These are phyloP conservation scores for Penicillium sp. DNA, from an alignment of 2,329 filamentous ascomycete species.

Conservation along the genomic window DNA sequence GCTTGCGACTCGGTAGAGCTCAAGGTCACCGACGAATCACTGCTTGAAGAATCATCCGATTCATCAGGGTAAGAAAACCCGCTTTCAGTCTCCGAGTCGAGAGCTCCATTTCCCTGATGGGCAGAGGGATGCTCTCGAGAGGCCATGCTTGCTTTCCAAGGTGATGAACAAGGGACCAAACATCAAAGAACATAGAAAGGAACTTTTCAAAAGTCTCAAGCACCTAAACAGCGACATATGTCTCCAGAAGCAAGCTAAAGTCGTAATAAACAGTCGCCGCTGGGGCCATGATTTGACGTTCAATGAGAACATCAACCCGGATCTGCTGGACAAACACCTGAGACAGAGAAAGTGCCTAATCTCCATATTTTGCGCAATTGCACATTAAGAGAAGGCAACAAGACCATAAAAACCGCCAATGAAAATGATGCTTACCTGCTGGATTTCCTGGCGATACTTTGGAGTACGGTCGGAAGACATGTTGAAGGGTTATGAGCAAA, in stretches of 20 bases:
- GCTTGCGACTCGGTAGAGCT: background rate
- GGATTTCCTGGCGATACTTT: conserved; percentile 98
- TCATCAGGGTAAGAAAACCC: background rate
- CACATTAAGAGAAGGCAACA: background rate
- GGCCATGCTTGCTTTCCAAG: background rate
- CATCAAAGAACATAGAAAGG: background rate
- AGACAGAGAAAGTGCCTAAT: background rate
- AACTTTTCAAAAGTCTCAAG: background rate
- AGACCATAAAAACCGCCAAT: background rate
- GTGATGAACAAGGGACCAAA: background rate
- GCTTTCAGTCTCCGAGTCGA: background rate
- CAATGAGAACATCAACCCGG: background rate
- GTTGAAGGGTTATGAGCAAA: conserved; percentile 33
- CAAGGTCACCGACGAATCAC: background rate
- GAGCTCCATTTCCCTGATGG: background rate
- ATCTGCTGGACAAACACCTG: background rate
- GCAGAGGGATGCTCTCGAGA: background rate
- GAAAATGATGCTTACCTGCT: conserved; percentile 72
- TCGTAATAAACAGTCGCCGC: background rate
- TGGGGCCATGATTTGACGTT: background rate
- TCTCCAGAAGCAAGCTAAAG: background rate
- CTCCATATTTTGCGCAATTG: background rate
- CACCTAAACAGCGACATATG: background rate
- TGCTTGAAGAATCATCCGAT: conserved; percentile 1
- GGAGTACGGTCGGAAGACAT: conserved; percentile 74